These are phyloP conservation scores for Antarctomyces pellizariae DNA, from an alignment of 495 filamentous ascomycete species.

Conservation along the genomic window DNA sequence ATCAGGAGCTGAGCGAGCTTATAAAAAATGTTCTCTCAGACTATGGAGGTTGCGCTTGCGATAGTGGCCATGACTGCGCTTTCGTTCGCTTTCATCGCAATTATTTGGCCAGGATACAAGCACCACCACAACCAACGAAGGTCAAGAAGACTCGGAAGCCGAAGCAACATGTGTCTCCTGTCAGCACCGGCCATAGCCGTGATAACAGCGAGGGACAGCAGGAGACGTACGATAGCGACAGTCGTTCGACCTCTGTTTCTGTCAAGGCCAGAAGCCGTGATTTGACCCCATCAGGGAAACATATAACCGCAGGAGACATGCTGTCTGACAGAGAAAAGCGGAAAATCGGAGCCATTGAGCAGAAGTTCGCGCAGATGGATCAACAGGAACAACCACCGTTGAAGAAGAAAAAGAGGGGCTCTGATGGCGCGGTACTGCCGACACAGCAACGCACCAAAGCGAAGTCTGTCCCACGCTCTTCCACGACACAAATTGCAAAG, in stretches of 20 bases:
- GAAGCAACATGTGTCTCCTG: constrained; percentile 36
- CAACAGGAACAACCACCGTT: constrained; percentile 27
- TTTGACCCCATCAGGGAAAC: constrained; percentile 39
- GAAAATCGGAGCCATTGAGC: constrained; percentile 68
- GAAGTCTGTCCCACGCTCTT: constrained; percentile 10
- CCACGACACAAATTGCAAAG: constrained; percentile 14
- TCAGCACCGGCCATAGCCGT: constrained; percentile 47
- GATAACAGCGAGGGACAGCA: constrained; percentile 46
- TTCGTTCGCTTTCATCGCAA: constrained; percentile 54
- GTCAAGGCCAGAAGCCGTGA: constrained; percentile 60
- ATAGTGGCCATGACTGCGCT: constrained; percentile 35
- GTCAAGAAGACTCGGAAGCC: constrained; percentile 30
- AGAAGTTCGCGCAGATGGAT: constrained; percentile 42
- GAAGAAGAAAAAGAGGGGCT: constrained; percentile 36
- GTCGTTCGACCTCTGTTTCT: constrained; percentile 50
- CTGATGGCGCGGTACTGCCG: constrained; percentile 26
- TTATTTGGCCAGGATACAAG: constrained; percentile 23
- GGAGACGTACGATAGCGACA: constrained; percentile 30
- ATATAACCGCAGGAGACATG: constrained; percentile 26
- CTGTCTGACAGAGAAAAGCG: constrained; percentile 69
- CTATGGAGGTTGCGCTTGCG: constrained; percentile 76
- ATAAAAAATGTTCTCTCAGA: constrained; percentile 59
- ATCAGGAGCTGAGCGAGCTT: constrained; percentile 23
- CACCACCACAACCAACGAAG: constrained; percentile 29
- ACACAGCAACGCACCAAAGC: constrained; percentile 13